Evolutionary conservation across 1,139 yeast genomes (phyloP).

Genomic region (Saccharomyces uvarum): DNA sequence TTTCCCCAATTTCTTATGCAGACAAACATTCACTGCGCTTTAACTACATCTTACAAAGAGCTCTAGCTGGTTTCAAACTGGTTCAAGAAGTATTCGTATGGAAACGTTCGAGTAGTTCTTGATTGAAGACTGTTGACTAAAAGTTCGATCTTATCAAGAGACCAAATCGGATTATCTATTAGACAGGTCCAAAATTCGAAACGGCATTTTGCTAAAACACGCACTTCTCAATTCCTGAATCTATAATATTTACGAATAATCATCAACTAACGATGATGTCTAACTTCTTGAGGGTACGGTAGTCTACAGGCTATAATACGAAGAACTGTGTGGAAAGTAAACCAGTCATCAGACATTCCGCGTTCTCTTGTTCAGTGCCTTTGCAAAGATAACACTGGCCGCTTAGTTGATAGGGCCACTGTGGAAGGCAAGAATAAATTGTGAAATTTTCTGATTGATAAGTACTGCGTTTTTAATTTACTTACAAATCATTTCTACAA

Average conservation of each 20-base stretch:
- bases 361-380: not conserved
- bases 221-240: not conserved
- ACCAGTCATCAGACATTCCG: not conserved
- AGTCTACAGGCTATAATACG: not conserved
- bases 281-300: not conserved
- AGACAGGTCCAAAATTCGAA: not conserved
- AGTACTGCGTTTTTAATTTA: not conserved
- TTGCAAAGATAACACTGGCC: not conserved
- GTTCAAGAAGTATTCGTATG: not conserved
- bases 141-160: not conserved
- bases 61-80: not conserved
- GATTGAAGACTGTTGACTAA: not conserved
- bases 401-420: not conserved
- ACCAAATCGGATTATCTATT: not conserved
- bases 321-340: not conserved
- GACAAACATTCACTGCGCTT: not conserved
- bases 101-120: not conserved
- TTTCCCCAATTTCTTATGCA: not conserved
- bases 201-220: not conserved
- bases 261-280: not conserved
- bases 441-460: not conserved
- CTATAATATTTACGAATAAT: not conserved
- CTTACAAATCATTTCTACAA: not conserved
- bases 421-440: not conserved
- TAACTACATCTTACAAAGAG: not conserved